Evolutionary conservation across 768 basidiomycete species (phyloP).

Genomic region (Phaeotremella skinneri): DNA sequence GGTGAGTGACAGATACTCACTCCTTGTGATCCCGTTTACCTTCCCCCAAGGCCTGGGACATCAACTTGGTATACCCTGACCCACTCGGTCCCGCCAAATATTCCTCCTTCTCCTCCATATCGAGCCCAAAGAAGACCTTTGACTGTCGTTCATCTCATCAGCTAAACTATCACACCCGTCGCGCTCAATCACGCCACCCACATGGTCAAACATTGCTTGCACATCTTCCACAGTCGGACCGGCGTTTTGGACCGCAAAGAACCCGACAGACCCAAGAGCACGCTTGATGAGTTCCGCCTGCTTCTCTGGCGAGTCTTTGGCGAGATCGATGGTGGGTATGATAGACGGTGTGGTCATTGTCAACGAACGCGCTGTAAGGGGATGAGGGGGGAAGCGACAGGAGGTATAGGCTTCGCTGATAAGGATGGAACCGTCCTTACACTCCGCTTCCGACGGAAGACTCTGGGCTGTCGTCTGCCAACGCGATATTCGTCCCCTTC

Average conservation of each 20-base stretch:
- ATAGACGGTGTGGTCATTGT: not conserved
- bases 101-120: constrained; percentile 15
- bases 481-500: not conserved
- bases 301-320: constrained; percentile 12
- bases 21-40: constrained; percentile 22
- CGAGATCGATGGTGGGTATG: constrained; percentile 25
- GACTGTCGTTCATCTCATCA: constrained; percentile 2
- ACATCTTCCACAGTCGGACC: constrained; percentile 10
- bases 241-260: constrained; percentile 17
- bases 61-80: constrained; percentile 19
- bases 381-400: not conserved
- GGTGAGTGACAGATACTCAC: constrained; percentile 8
- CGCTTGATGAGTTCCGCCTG: constrained; percentile 23
- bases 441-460: too few species aligned
- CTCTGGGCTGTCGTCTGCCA: too few species aligned
- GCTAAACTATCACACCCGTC: not conserved
- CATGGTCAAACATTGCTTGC: constrained; percentile 17
- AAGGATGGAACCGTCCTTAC: too few species aligned
- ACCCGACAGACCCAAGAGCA: constrained; percentile 18
- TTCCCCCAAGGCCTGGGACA: constrained; percentile 17
- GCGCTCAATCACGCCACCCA: not conserved
- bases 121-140: constrained; percentile 13
- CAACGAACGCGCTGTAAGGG: not conserved
- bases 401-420: not conserved
- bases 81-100: constrained; percentile 15